These are phyloP conservation scores for Meira miltonrushii DNA, from an alignment of 1,284 basidiomycete species.

Conservation along the genomic window DNA sequence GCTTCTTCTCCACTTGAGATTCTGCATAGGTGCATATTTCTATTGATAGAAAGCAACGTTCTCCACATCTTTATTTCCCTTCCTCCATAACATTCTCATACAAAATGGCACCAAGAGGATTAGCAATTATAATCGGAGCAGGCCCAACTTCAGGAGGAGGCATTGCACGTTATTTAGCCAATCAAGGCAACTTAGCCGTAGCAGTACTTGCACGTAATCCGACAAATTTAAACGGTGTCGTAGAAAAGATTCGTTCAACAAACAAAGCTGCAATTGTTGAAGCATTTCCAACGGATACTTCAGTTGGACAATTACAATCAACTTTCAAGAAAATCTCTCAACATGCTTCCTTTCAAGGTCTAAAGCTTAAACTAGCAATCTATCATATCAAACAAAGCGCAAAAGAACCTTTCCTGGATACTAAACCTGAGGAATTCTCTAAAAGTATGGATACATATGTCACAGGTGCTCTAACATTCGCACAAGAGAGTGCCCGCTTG, in stretches of 20 bases:
- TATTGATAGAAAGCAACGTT: too few species aligned
- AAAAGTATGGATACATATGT: slow-evolving; percentile 2
- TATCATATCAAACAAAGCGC: slow-evolving; percentile 13
- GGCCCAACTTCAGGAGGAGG: slow-evolving; percentile 13
- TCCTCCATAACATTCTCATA: not conserved
- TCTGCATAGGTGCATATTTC: too few species aligned
- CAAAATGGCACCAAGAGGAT: slow-evolving; percentile 1
- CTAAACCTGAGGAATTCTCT: slow-evolving; percentile 4
- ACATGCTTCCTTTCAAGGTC: not conserved
- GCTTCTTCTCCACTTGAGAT: too few species aligned
- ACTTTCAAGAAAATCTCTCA: slow-evolving; percentile 4
- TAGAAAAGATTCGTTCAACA: not conserved
- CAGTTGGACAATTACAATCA: not conserved
- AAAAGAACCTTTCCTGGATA: slow-evolving; percentile 10
- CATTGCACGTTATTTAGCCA: slow-evolving; percentile 13
- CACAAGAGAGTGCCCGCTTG: slow-evolving; percentile 12
- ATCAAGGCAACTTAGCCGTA: slow-evolving; percentile 11
- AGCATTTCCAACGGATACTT: slow-evolving; percentile 10
- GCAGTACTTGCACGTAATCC: slow-evolving; percentile 8
- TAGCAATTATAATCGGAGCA: slow-evolving; percentile 14
- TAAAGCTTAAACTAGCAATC: slow-evolving; percentile 7
- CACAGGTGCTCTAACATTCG: slow-evolving; percentile 13
- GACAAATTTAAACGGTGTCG: not conserved
- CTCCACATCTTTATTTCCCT: not conserved
- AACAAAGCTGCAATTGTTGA: not conserved